A percentile compares a stretch with the other conserved stretches of the same genome.
Conservation (phyloP, 2,329 filamentous ascomycete genomes). For the Didymella sp. region DNA sequence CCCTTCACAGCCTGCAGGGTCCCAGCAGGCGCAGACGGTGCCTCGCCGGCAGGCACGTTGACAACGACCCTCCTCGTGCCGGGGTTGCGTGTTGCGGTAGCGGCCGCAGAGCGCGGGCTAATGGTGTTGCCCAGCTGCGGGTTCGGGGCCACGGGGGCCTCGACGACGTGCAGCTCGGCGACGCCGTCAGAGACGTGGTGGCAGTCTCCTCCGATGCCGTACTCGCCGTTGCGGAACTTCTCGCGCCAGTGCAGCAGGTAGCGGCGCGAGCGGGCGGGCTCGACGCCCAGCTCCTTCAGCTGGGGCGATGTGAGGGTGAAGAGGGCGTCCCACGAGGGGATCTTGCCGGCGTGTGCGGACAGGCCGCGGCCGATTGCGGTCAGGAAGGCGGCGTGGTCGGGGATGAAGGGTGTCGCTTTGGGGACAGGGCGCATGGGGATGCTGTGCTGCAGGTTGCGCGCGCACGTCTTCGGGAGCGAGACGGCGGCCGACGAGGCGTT, state of each 20-base stretch:
- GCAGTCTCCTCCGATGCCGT: conserved; percentile 84
- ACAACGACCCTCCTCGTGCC: conserved; percentile 66
- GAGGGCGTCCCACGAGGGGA: conserved; percentile 87
- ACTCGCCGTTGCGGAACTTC: conserved; percentile 77
- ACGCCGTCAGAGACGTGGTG: conserved; percentile 69
- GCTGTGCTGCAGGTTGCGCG: conserved; percentile 50
- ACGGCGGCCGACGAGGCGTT: conserved; percentile 32
- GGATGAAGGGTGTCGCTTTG: conserved; percentile 81
- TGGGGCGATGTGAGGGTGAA: conserved; percentile 81
- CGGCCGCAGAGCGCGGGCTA: conserved; percentile 40
- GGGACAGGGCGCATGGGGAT: conserved; percentile 62
- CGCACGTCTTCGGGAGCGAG: conserved; percentile 38
- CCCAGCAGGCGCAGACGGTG: conserved; percentile 44
- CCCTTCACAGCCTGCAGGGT: conserved; percentile 64
- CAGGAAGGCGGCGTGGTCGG: conserved; percentile 84
- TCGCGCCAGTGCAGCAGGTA: conserved; percentile 91
- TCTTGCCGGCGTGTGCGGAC: conserved; percentile 81
- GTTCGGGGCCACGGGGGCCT: conserved; percentile 55
- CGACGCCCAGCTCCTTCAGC: conserved; percentile 81
- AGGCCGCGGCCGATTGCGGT: conserved; percentile 89
- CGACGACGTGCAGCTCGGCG: conserved; percentile 65
- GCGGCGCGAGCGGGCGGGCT: conserved; percentile 79
- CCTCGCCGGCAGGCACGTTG: conserved; percentile 59
- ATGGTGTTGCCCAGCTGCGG: conserved; percentile 35
- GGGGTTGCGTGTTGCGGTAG: conserved; percentile 61